Base-by-base conservation (phyloP, 2,329 filamentous ascomycete species). In the Emmonsia crescens region DNA sequence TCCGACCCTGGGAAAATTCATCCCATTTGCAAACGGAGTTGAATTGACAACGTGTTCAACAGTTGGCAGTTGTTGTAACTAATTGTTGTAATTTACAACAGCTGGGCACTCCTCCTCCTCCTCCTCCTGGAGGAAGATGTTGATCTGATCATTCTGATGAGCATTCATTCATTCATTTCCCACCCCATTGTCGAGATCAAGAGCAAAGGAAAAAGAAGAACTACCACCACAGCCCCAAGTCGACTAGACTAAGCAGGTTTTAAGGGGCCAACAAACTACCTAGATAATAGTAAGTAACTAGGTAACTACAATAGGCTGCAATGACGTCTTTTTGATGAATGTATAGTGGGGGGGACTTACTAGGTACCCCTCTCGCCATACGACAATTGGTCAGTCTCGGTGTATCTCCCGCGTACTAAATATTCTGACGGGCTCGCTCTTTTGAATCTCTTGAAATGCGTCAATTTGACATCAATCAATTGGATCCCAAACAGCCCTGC, bases 361-460 rank as follows among this genome's bases (percentile, higher is more conserved):
- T 5, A 16, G 49, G 14, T 33, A 52, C 49, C 49, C 49, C 49
- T 8, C 49, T 33, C 14, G 14, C 49, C 49, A 52, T 52, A 52
- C 49, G 10, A n/a, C 29, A 52, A 33, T 33, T 31, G 49, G 49
- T 19, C 8, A 8, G 5, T 31, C 14, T 16, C 27, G 27, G 49
- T 52, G 49, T 52, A 52, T 52, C 49, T 52, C 49, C 49, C 49
- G 49, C 27, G 49, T 51, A 51, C 48, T 51, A 51, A 51, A 31
- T 8, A 29, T 29, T 51, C 48, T 51, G 48, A 19, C 48, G 48
- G 27, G 42, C 21, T 46, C 42, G n/a, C n/a, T n/a, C n/a, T n/a
- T n/a, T 38, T 38, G 21, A 46, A 24, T 24, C 42, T 24, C 19
- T 46, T 5, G 19, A 16, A 16, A 46, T n/a, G 21, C 42, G 5